These are phyloP conservation scores for Gossypium australe DNA, from an alignment of 345 rosid genomes.

Conservation along the genomic window DNA sequence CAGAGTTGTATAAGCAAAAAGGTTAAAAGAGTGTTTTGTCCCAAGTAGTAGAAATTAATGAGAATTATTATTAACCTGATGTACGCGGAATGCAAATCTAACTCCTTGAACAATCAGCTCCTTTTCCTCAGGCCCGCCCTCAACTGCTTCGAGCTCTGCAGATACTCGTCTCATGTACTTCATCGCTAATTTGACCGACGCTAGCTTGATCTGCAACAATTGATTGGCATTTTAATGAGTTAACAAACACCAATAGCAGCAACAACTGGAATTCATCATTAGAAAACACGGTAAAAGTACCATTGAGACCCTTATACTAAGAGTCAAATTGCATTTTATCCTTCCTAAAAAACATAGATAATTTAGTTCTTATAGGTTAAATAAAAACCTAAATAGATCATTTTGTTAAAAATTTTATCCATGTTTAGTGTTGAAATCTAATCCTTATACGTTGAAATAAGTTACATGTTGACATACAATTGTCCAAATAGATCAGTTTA, in stretches of 20 bases:
- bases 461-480: too few relatives aligned
- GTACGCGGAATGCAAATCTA: slow-evolving; percentile 94
- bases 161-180: slow-evolving; percentile 97
- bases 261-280: neutral
- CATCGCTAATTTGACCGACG: slow-evolving; percentile 89
- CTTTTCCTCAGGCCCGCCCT: slow-evolving; percentile 79
- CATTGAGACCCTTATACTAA: too few relatives aligned
- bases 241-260: neutral
- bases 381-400: too few relatives aligned
- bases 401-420: too few relatives aligned
- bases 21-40: neutral
- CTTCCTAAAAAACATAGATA: too few relatives aligned
- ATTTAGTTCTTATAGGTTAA: too few relatives aligned
- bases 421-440: too few relatives aligned
- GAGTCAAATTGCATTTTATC: too few relatives aligned
- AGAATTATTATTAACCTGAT: slow-evolving; percentile 57
- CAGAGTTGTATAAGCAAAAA: neutral
- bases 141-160: slow-evolving; percentile 70
- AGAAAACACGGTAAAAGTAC: neutral
- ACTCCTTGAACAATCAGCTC: slow-evolving; percentile 92
- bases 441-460: too few relatives aligned
- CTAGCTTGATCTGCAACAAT: slow-evolving; percentile 66
- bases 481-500: too few relatives aligned
- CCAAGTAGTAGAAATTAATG: neutral
- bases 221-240: neutral